Evolutionary conservation across 768 basidiomycete genomes (phyloP).

Genomic region (Russula griseocarnosa): DNA sequence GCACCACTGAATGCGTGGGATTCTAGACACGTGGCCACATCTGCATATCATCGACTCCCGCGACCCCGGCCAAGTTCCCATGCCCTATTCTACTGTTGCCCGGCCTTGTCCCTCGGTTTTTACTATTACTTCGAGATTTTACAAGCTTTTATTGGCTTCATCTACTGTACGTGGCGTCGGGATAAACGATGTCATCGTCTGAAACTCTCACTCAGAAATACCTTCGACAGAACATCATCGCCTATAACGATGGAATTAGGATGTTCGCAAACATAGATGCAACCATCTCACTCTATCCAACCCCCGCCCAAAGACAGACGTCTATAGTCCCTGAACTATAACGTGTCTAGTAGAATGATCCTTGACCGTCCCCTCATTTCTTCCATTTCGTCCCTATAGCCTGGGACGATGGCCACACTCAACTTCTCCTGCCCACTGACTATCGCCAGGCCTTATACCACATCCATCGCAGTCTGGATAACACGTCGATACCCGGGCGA

Average conservation of each 20-base stretch:
- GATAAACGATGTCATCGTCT: constrained; percentile 15
- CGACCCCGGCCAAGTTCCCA: no score
- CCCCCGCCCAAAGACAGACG: constrained; percentile 72
- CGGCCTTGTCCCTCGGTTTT: no score
- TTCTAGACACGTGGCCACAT: no score
- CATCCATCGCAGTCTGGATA: constrained; percentile 89
- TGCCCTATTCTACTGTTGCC: no score
- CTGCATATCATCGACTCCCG: no score
- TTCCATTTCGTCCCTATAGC: no score
- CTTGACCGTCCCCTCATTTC: constrained; percentile 25
- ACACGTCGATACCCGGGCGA: constrained; percentile 76
- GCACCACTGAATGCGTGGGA: no score
- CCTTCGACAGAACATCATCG: constrained; percentile 59
- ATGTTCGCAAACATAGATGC: constrained; percentile 62
- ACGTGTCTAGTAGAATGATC: constrained; percentile 11
- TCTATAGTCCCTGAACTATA: constrained; percentile 66
- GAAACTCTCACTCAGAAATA: constrained; percentile 47
- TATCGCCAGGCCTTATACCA: constrained; percentile 79
- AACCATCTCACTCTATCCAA: constrained; percentile 48
- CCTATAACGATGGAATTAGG: constrained; percentile 53
- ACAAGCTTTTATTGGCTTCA: no score
- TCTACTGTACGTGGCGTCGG: no score
- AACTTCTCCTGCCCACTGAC: constrained; percentile 84
- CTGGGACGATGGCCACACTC: constrained; percentile 91
- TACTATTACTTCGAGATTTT: no score